Base-by-base conservation (phyloP, 345 rosid species). In the Litchi chinensis region DNA sequence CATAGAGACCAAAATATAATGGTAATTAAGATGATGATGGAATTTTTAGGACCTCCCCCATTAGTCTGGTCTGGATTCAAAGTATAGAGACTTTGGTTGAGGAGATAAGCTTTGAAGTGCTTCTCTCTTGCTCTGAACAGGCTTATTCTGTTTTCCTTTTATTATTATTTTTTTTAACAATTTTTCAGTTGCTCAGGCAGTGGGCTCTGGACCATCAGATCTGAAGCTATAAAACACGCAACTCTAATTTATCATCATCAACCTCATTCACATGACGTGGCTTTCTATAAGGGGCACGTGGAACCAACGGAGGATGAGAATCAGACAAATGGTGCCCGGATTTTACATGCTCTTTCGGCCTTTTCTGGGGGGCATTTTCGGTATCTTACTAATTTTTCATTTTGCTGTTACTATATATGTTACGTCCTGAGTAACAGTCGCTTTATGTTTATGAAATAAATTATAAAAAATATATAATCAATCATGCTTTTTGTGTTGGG, bases 11-110 rank as follows among this genome's bases (percentile, higher is more conserved):
- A 12, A 0, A 5, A 28, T 15, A 63, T 15, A 70, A 66, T 70
- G 46, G 40, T n/a, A 50, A 43, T 46, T 15, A 3, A 15, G 15
- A 70, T 76, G 43, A 11, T 43, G 44, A n/a, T 63, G 37, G 28
- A 39, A 19, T 16, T 56, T 68, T 21, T 18, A 71, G 62, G 60
- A 93, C 95, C 92, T 93, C 93, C 46, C 93, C 94, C 95, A 93
- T 90, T 88, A 85, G 74, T 74, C 32, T 37, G 54, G 57, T 43
- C 24, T 78, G 22, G 63, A 54, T 76, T 40, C 56, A 15, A 63
- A 75, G 52, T 10, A 18, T 22, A 11, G 32, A 44, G 68, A 48
- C 54, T 74, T 2, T 57, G 39, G 3, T 59, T 21, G 74, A 52
- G 63, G 74, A 22, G 83, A 84, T 65, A 70, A 70, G 56, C 73